phyloP scores from a whole-genome alignment of 495 filamentous ascomycete genomes.

The Aspergillus cristatus region DNA sequence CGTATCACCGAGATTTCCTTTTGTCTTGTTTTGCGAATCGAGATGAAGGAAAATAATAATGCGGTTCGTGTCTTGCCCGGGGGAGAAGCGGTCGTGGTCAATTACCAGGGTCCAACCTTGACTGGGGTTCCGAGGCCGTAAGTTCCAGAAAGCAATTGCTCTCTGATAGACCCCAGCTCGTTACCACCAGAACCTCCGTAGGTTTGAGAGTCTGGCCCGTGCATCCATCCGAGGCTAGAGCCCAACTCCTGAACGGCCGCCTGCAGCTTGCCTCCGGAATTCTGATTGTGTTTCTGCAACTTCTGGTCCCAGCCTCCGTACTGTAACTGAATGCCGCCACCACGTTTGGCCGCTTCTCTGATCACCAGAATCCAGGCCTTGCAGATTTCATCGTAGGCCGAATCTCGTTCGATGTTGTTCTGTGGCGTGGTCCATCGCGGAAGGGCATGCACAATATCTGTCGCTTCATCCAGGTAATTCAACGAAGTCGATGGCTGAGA shows the following conservation, averaged over 20 bases:
- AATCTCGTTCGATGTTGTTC: constrained; percentile 84
- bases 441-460: constrained; percentile 77
- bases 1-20: constrained; percentile 4
- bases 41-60: constrained; percentile 8
- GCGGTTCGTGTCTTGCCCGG: constrained; percentile 4
- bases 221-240: constrained; percentile 70
- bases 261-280: constrained; percentile 72
- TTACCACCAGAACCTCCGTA: constrained; percentile 27
- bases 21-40: constrained; percentile 9
- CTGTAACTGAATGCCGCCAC: constrained; percentile 83
- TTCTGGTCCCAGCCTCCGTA: constrained; percentile 91
- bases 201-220: constrained; percentile 39
- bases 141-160: constrained; percentile 70
- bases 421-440: constrained; percentile 79
- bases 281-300: constrained; percentile 79
- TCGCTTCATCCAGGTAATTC: constrained; percentile 79
- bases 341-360: constrained; percentile 80
- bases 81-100: constrained; percentile 2
- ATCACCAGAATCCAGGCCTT: constrained; percentile 91
- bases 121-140: constrained; percentile 63
- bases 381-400: constrained; percentile 90
- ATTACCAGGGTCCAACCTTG: constrained; percentile 62
- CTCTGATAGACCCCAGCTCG: constrained; percentile 59
- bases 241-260: constrained; percentile 69
- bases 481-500: constrained; percentile 68